phyloP scores from a whole-genome alignment of 1,284 basidiomycete genomes.

The Ustilago vetiveriae region DNA sequence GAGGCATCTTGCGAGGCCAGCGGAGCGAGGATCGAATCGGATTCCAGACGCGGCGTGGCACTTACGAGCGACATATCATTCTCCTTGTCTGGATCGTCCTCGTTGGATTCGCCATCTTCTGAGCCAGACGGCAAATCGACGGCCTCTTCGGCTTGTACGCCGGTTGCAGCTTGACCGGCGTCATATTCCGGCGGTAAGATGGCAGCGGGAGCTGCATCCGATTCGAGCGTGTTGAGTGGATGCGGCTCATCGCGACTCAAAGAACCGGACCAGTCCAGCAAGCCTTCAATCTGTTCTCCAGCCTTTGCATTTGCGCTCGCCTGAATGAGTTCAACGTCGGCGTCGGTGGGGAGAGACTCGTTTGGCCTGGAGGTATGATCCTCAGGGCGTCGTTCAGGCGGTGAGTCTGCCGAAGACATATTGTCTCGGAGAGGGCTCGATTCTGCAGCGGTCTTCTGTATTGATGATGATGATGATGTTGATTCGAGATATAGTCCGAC shows the following conservation, averaged over 20 bases:
- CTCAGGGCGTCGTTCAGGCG: neutral
- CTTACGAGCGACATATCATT: constrained; percentile 30
- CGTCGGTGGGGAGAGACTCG: constrained; percentile 11
- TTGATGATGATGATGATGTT: neutral
- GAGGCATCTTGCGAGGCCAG: neutral
- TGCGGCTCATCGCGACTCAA: constrained; percentile 2
- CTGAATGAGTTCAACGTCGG: constrained; percentile 30
- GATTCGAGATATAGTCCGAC: neutral
- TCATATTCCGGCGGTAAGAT: neutral
- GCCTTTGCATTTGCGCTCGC: constrained; percentile 11
- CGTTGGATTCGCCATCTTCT: constrained; percentile 8
- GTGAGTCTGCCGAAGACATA: neutral
- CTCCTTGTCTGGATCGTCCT: constrained; percentile 41
- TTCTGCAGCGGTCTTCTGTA: neutral
- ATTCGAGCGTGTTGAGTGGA: neutral
- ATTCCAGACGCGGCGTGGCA: constrained; percentile 17
- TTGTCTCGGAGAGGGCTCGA: neutral
- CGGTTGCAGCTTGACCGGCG: neutral
- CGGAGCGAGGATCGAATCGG: constrained; percentile 2
- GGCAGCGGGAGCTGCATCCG: neutral
- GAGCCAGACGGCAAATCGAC: constrained; percentile 32
- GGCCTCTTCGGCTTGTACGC: neutral
- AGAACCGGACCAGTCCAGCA: constrained; percentile 14
- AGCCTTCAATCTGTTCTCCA: constrained; percentile 24
- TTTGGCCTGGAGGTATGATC: neutral